Evolutionary conservation across 768 basidiomycete species (phyloP).

Genomic region (Russula griseocarnosa): DNA sequence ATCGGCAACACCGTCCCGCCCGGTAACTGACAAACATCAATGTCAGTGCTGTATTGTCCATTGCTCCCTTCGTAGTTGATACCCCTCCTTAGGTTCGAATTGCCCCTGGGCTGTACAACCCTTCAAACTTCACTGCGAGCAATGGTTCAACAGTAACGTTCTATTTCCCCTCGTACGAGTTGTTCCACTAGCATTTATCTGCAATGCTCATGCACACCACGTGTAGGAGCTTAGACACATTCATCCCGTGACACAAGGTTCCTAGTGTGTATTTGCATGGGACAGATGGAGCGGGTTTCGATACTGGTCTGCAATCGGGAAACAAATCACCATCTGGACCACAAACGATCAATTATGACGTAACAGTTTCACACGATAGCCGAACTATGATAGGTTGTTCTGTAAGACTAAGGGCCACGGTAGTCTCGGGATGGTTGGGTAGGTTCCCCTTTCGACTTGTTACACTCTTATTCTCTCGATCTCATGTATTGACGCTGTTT

Average conservation of each 20-base stretch:
- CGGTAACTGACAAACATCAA: too few species aligned
- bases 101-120: conserved; percentile 41
- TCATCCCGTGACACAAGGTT: conserved; percentile 37
- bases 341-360: conserved; percentile 38
- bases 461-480: too few species aligned
- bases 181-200: background rate
- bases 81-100: conserved; percentile 43
- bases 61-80: background rate
- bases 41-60: background rate
- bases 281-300: conserved; percentile 43
- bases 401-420: conserved; percentile 50
- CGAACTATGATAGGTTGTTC: conserved; percentile 56
- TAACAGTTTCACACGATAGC: conserved; percentile 34
- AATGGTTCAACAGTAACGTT: conserved; percentile 50
- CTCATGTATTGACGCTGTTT: background rate
- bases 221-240: conserved; percentile 12
- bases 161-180: conserved; percentile 45
- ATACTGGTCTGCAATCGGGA: conserved; percentile 46
- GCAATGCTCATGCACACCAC: conserved; percentile 3
- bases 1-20: too few species aligned
- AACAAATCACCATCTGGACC: conserved; percentile 47
- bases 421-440: conserved; percentile 49
- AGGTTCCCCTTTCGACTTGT: conserved; percentile 17
- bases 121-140: conserved; percentile 45
- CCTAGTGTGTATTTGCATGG: conserved; percentile 41